Conservation (phyloP, 805 yeast species). For the Priceomyces melissophilus region DNA sequence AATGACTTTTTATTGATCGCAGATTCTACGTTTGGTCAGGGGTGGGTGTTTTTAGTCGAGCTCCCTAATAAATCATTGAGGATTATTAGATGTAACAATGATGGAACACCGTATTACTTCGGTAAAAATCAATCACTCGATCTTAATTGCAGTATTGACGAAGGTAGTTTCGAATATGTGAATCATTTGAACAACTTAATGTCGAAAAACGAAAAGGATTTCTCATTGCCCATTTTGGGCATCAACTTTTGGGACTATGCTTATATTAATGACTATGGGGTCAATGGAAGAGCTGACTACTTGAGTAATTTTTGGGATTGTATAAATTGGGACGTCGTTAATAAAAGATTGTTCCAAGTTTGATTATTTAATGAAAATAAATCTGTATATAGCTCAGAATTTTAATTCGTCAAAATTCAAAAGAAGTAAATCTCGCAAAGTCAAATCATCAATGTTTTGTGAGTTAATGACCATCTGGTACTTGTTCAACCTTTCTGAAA, state of each 20-base stretch:
- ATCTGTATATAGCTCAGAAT: slow-evolving; percentile 5
- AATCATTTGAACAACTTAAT: slow-evolving; percentile 41
- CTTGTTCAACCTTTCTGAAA: slow-evolving; percentile 16
- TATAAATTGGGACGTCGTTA: slow-evolving; percentile 79
- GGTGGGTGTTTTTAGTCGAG: slow-evolving; percentile 76
- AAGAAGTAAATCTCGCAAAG: slow-evolving; percentile 18
- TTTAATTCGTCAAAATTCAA: slow-evolving; percentile 19
- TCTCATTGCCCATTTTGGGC: slow-evolving; percentile 70
- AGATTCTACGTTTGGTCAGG: slow-evolving; percentile 58
- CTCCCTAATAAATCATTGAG: slow-evolving; percentile 55
- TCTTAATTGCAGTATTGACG: slow-evolving; percentile 66
- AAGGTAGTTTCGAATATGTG: slow-evolving; percentile 49
- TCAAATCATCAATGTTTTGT: slow-evolving; percentile 11
- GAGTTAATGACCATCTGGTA: slow-evolving; percentile 16
- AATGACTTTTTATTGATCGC: slow-evolving; percentile 48
- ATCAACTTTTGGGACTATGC: slow-evolving; percentile 88
- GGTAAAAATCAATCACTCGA: slow-evolving; percentile 71
- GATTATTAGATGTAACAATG: slow-evolving; percentile 58
- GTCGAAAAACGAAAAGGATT: slow-evolving; percentile 46
- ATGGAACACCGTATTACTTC: slow-evolving; percentile 73
- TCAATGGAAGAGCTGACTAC: slow-evolving; percentile 67
- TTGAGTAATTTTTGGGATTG: slow-evolving; percentile 72
- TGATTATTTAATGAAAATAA: slow-evolving; percentile 10
- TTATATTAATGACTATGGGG: slow-evolving; percentile 81
- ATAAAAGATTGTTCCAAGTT: slow-evolving; percentile 44